Evolutionary conservation across 73 alveolate species (phyloP).

Genomic region (Tetrahymena thermophila): DNA sequence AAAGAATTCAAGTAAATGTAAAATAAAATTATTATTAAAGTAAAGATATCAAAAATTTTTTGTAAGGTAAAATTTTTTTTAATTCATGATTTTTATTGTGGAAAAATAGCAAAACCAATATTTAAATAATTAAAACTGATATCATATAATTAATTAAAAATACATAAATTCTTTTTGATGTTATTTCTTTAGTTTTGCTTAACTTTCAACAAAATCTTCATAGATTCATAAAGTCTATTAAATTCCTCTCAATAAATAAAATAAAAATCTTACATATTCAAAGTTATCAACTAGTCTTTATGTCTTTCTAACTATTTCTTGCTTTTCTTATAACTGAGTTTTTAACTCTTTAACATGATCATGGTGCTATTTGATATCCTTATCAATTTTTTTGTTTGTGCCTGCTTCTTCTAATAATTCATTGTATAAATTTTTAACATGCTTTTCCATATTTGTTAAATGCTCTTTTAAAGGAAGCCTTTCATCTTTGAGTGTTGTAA

Average conservation of each 20-base stretch:
- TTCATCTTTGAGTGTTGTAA: slow-evolving; percentile 27
- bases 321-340: neutral
- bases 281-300: slow-evolving; percentile 17
- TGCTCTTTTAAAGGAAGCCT: slow-evolving; percentile 34
- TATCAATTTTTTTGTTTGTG: slow-evolving; percentile 1
- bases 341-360: neutral
- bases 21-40: neutral
- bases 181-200: no score
- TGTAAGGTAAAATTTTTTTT: no score
- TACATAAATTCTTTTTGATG: no score
- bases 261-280: neutral
- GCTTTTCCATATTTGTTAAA: slow-evolving; percentile 27
- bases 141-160: no score
- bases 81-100: no score
- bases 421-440: slow-evolving; percentile 18
- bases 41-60: no score
- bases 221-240: no score
- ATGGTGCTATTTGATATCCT: slow-evolving; percentile 6
- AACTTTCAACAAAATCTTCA: no score
- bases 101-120: no score
- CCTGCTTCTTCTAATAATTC: slow-evolving; percentile 38
- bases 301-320: slow-evolving; percentile 1
- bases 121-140: no score
- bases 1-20: neutral
- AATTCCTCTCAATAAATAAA: neutral